A percentile compares a stretch with the other conserved stretches of the same genome.
Evolutionary conservation across 83 land plant species (phyloP).

Genomic region (Diphasiastrum complanatum): DNA sequence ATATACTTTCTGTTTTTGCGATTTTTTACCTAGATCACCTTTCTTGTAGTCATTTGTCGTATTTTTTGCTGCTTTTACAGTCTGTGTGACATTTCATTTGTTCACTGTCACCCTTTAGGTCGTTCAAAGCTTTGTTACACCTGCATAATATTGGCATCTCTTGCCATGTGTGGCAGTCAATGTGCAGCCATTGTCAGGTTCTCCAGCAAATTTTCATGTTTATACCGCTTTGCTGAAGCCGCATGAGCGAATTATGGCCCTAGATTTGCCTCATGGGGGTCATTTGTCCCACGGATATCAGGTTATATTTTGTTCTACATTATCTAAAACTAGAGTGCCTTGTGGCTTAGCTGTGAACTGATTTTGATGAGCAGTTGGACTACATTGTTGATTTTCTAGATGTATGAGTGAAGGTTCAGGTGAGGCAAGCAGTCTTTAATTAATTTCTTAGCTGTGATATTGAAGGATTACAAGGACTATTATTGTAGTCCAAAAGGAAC

Average conservation of each 20-base stretch:
- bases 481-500: too few species aligned
- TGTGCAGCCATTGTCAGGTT: conserved; percentile 58
- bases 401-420: conserved; percentile 1
- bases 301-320: conserved; percentile 18
- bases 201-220: conserved; percentile 54
- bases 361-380: neutral
- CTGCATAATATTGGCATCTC: neutral
- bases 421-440: too few species aligned
- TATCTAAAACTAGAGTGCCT: neutral
- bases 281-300: conserved; percentile 58
- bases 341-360: neutral
- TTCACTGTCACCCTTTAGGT: too few species aligned
- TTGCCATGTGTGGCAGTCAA: conserved; percentile 37
- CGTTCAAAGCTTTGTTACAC: neutral
- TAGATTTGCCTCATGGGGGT: conserved; percentile 60
- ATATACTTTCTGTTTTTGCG: too few species aligned
- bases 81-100: too few species aligned
- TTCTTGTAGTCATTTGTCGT: too few species aligned
- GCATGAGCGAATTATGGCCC: conserved; percentile 55
- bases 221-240: conserved; percentile 52
- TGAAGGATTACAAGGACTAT: too few species aligned
- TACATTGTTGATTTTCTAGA: neutral
- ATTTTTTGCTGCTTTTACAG: too few species aligned
- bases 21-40: too few species aligned
- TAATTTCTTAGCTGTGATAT: too few species aligned